These are phyloP conservation scores for Candolleomyces aberdarensis DNA, from an alignment of 768 basidiomycete genomes.

Conservation along the genomic window DNA sequence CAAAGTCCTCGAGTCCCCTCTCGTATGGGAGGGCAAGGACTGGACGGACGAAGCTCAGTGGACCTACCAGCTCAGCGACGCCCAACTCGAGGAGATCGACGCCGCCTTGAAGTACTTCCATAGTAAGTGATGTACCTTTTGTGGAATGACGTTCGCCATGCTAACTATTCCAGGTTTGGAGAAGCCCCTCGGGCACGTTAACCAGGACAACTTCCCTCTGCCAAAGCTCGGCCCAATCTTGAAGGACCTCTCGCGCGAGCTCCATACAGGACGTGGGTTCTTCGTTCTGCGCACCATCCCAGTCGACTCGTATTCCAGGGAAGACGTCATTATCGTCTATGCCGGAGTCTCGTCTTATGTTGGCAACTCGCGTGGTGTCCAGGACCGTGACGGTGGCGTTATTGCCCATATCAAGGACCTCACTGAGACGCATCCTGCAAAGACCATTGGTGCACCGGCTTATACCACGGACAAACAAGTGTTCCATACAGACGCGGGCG, in stretches of 20 bases:
- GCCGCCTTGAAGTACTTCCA: slow-evolving; percentile 25
- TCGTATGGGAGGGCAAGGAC: slow-evolving; percentile 44
- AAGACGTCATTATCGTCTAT: slow-evolving; percentile 41
- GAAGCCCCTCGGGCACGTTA: background rate
- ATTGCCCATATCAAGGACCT: slow-evolving; percentile 49
- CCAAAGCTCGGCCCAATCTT: slow-evolving; percentile 38
- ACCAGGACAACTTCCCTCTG: slow-evolving; percentile 37
- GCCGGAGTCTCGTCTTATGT: slow-evolving; percentile 31
- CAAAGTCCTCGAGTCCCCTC: slow-evolving; percentile 28
- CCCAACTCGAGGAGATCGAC: slow-evolving; percentile 35
- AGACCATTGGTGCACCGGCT: slow-evolving; percentile 39
- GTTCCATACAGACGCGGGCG: slow-evolving; percentile 45
- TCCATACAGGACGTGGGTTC: slow-evolving; percentile 45
- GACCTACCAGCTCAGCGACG: slow-evolving; percentile 31
- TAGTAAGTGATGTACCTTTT: background rate
- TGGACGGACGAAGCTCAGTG: slow-evolving; percentile 38
- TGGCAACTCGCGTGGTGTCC: slow-evolving; percentile 14
- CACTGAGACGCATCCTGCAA: slow-evolving; percentile 24
- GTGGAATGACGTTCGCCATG: background rate
- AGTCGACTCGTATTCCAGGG: slow-evolving; percentile 36
- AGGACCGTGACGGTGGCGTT: slow-evolving; percentile 30
- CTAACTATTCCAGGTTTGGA: background rate
- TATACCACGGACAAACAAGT: slow-evolving; percentile 52
- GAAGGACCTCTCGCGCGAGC: slow-evolving; percentile 32
- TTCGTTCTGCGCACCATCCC: slow-evolving; percentile 46